Evolutionary conservation across 2,329 filamentous ascomycete species (phyloP), one percentile per base, ranked within the genome.

Genomic region (Talaromyces amestolkiae): DNA sequence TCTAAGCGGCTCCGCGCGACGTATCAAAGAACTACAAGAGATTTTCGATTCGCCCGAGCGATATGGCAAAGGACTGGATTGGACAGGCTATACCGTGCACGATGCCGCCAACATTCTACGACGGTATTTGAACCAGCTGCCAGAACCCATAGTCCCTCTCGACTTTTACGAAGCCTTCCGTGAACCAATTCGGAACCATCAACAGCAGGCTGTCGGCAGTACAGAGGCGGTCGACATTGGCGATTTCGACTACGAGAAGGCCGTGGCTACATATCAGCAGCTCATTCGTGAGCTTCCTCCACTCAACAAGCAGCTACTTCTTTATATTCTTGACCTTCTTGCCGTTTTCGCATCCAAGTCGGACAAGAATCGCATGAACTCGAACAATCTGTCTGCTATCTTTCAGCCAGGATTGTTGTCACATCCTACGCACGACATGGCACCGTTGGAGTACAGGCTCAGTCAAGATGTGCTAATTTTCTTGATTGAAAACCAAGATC

Each of bases 381-480:
- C 94, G 4, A 89, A 91, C 72, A 99, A 99, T 75, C 81, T 99
- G 54, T 92, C 95, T 10, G 94, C 95, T 65, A 99, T 99, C 73
- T 99, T 99, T 76, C 95, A 99, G 76, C 95, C 95, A 0, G 95
- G 95, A 64, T 91, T 99, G 81, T 85, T 99, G 15, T 97, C 93
- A 2, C 95, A 99, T 76, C 95, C 95, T 0, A 83, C 87, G 66
- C 95, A 99, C 76, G 93, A 96, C 73, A 98, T 99, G 94, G 89
- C 92, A 0, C 95, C 95, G 0, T 87, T 91, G 65, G 94, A 98
- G 74, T 99, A 99, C 76, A 89, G 92, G 37, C 83, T 99, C 6
- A 98, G 96, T 75, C 95, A 99, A 83, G 94, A 95, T 72, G 94
- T 99, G 22, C 85, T 99, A 69, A 97, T 99, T 60, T 99, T 99